Percentiles rank a stretch among this genome's conserved stretches.
phyloP scores from a whole-genome alignment of 768 basidiomycete species.

The Vararia minispora region DNA sequence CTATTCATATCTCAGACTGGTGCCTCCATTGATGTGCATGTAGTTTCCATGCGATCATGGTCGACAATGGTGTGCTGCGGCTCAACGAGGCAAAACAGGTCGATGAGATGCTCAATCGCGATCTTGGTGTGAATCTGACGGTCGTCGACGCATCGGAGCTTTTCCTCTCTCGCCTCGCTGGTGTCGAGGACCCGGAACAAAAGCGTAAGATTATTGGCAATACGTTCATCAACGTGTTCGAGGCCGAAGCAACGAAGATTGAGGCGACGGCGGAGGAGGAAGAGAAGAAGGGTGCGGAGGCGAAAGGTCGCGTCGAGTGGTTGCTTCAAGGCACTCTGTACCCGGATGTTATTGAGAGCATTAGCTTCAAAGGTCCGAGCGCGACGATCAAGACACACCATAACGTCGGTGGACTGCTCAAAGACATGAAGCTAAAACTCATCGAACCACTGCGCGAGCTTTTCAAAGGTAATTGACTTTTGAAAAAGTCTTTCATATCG shows the following conservation, averaged over 20 bases:
- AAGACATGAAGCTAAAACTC: conserved; percentile 97
- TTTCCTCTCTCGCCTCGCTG: conserved; percentile 82
- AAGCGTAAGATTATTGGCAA: conserved; percentile 99
- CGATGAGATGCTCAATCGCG: conserved; percentile 81
- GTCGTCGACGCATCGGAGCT: conserved; percentile 93
- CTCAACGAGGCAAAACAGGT: conserved; percentile 87
- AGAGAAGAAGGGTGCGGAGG: conserved; percentile 49
- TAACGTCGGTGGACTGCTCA: conserved; percentile 92
- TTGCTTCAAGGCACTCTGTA: conserved; percentile 95
- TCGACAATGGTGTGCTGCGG: conserved; percentile 95
- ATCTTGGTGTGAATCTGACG: conserved; percentile 93
- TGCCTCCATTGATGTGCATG: conserved; percentile 2
- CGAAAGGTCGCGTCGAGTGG: conserved; percentile 94
- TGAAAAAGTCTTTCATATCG: neutral
- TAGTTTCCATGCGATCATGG: conserved; percentile 99
- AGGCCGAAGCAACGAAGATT: conserved; percentile 84
- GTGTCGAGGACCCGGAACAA: conserved; percentile 90
- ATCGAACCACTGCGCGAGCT: conserved; percentile 96
- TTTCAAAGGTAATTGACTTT: conserved; percentile 71
- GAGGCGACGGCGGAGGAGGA: conserved; percentile 75
- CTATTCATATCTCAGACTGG: neutral
- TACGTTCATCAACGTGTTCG: conserved; percentile 97
- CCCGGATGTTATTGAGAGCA: conserved; percentile 98
- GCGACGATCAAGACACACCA: conserved; percentile 99
- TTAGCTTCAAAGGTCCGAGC: conserved; percentile 97